Base-by-base conservation (phyloP, 169 alveolate genomes). In the Eimeria praecox region DNA sequence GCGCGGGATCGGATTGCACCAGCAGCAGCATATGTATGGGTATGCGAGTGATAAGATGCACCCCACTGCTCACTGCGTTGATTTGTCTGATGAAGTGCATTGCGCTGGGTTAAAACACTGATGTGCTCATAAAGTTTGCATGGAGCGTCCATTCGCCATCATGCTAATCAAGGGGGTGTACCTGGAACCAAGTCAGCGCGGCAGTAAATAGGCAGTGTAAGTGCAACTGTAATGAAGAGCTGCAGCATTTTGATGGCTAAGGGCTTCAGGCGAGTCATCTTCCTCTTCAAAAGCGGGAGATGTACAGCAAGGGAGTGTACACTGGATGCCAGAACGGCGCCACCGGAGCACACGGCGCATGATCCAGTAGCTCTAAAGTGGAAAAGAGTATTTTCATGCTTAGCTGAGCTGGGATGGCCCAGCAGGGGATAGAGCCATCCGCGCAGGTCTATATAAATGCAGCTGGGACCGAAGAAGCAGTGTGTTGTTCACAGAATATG, bases 171-270 rank as follows among this genome's bases (percentile, higher is more conserved):
- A 35, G 54, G 18, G 24, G 52, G 49, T 30, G 94, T 64, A 87
- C 94, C 94, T 87, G 94, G 66, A 5, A 24, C 40, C 46, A 83
- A 64, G 52, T 30, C 71, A 22, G 94, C 94, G 9, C 27, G 94
- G 94, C 82, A 62, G 66, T 87, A 75, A 64, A 38, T n/a, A 59
- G 42, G 33, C 64, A 49, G 62, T n/a, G 33, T 14, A 20, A 33
- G 49, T 22, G 49, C 42, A 18, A 24, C 91, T n/a, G 54, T 4
- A 59, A 83, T 33, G 38, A 83, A 30, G 20, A n/a, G 12, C 4
- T n/a, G 91, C 75, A 83, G 38, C 71, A 46, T 83, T 35, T 49
- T 56, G 40, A 20, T 18, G 35, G 33, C 33, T 24, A 56, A 35
- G 3, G 3, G 91, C 49, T 56, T 83, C 49, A 56, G 30, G 18